Percentiles rank a stretch among this genome's conserved stretches.
phyloP scores from a whole-genome alignment of 225 moss, liverwort and hornwort species.

The Straminergon stramineum region DNA sequence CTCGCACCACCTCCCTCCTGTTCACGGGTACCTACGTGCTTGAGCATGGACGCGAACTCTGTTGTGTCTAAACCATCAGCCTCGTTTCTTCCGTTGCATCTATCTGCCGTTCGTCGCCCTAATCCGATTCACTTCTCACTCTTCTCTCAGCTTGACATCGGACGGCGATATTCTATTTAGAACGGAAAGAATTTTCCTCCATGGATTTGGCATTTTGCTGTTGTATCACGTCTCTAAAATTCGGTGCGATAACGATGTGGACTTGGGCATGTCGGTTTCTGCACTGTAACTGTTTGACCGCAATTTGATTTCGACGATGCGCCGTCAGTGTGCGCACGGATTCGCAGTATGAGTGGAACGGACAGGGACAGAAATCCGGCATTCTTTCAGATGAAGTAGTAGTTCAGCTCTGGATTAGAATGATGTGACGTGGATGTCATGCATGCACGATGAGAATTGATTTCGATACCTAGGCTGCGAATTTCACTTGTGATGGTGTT shows the following conservation, averaged over 20 bases:
- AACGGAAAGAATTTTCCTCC: not conserved
- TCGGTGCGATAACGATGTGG: no score
- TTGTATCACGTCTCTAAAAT: not conserved
- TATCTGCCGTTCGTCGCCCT: not conserved
- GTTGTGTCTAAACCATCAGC: not conserved
- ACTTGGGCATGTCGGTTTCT: not conserved
- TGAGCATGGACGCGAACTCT: not conserved
- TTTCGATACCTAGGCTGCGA: not conserved
- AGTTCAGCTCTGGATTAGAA: not conserved
- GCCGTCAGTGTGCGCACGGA: not conserved
- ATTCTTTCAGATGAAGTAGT: not conserved
- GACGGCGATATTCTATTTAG: no score
- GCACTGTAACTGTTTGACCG: not conserved
- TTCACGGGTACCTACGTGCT: slow-evolving; percentile 37
- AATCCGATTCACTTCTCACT: not conserved
- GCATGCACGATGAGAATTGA: not conserved
- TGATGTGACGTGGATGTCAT: not conserved
- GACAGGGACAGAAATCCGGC: not conserved
- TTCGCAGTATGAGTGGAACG: not conserved
- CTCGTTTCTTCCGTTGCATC: not conserved
- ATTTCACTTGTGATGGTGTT: not conserved
- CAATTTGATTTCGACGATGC: not conserved
- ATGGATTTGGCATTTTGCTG: not conserved
- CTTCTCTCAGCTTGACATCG: no score
- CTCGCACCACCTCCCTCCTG: slow-evolving; percentile 61